These are phyloP conservation scores for Fusarium setosum DNA, from an alignment of 2,329 filamentous ascomycete species.

Conservation along the genomic window DNA sequence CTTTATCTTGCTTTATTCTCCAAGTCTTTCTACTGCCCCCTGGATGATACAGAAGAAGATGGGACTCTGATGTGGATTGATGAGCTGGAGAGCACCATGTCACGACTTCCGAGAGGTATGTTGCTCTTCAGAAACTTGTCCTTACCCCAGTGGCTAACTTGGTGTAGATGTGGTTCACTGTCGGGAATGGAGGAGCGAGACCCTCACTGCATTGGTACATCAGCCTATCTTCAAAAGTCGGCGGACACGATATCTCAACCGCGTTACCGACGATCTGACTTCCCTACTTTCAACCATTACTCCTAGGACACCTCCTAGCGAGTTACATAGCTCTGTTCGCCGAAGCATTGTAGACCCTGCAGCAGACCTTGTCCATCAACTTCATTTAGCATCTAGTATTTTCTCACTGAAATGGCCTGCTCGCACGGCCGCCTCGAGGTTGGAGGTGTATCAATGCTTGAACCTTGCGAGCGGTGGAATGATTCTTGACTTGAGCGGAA, in stretches of 20 bases:
- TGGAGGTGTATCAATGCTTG: slow-evolving; percentile 52
- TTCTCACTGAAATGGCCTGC: slow-evolving; percentile 53
- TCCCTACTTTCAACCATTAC: slow-evolving; percentile 45
- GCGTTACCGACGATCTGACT: slow-evolving; percentile 49
- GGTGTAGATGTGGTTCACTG: slow-evolving; percentile 47
- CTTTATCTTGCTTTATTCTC: slow-evolving; percentile 49
- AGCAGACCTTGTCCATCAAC: slow-evolving; percentile 49
- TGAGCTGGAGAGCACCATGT: slow-evolving; percentile 48
- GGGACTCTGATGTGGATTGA: slow-evolving; percentile 48
- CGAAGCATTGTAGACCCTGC: slow-evolving; percentile 50
- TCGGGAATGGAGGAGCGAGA: slow-evolving; percentile 52
- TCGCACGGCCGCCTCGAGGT: slow-evolving; percentile 47
- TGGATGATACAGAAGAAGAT: slow-evolving; percentile 47
- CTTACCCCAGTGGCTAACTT: slow-evolving; percentile 11
- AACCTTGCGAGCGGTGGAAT: slow-evolving; percentile 48
- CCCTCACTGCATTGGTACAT: slow-evolving; percentile 47
- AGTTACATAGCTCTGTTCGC: slow-evolving; percentile 48
- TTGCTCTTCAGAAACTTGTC: neutral
- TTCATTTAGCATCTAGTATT: slow-evolving; percentile 49
- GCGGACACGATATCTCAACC: slow-evolving; percentile 42
- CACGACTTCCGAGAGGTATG: slow-evolving; percentile 48
- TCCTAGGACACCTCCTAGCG: slow-evolving; percentile 40
- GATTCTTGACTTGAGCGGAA: slow-evolving; percentile 45
- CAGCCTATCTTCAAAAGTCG: slow-evolving; percentile 47
- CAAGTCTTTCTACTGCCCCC: slow-evolving; percentile 51